phyloP scores from a whole-genome alignment of 2,329 filamentous ascomycete species.

The Claviceps quebecensis region DNA sequence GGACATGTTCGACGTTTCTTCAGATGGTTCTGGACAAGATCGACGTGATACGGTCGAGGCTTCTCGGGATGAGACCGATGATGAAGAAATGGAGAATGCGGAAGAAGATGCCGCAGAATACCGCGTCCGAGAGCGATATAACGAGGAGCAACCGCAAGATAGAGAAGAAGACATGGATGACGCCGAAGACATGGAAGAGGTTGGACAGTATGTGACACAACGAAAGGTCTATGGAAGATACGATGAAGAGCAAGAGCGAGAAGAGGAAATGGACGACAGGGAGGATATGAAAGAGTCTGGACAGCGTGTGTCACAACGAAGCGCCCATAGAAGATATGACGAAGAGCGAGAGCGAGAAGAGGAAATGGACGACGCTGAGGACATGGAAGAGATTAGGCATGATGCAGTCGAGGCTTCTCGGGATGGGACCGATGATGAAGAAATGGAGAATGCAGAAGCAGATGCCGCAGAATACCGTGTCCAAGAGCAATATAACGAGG shows the following conservation, averaged over 20 bases:
- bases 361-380: neutral
- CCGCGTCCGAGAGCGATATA: neutral
- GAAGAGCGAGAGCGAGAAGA: neutral
- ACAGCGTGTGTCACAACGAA: neutral
- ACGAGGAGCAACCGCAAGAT: neutral
- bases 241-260: neutral
- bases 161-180: neutral
- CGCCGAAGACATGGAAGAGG: neutral
- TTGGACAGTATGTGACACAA: neutral
- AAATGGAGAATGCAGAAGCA: neutral
- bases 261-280: neutral
- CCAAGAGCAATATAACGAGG: neutral
- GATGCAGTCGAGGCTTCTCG: neutral
- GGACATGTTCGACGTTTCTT: neutral
- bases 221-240: neutral
- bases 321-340: neutral
- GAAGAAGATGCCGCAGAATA: neutral
- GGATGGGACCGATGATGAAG: neutral
- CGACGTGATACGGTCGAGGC: neutral
- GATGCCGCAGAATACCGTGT: no score
- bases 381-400: neutral
- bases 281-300: neutral
- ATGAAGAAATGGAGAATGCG: neutral
- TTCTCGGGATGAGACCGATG: neutral
- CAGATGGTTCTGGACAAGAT: neutral